Base-by-base conservation (phyloP, 371 early-diverging fungal genomes). In the Sporodiniella umbellata region DNA sequence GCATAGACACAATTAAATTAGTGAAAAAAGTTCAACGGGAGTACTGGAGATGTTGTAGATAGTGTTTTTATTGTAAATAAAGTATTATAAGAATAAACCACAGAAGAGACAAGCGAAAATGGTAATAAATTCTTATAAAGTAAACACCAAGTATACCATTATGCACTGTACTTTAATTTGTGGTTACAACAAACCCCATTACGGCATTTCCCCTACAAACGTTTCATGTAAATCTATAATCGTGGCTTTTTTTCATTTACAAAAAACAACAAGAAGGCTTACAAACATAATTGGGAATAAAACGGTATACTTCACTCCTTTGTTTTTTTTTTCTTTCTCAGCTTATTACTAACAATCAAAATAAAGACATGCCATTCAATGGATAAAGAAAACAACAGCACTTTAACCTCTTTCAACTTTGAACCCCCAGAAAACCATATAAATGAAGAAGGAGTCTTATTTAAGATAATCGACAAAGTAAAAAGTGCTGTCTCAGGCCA, bases 401-500 rank as follows among this genome's bases (percentile, higher is more conserved):
- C 60, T 10, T 53, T 79, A 28, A 78, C 75, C 8, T 71, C 65
- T 40, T 80, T 80, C 42, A 59, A 72, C 33, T 63, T 80, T 33
- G 61, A 75, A 47, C 31, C 63, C 48, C 46, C 67, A 45, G 57
- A 70, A 26, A 54, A 74, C 44, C 53, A 56, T 11, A 70, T 67
- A 45, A 74, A 73, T n/a, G 74, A 69, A 22, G 62, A 62, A 31
- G 66, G 68, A 26, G 79, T 76, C 4, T 60, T 85, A 18, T 75
- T 81, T 39, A 83, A 82, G 42, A 56, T 85, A 42, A 73, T 82
- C 44, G 76, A 72, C 17, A 73, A 74, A 19, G 80, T 85, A 23
- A 70, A 69, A 21, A 66, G 62, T 42, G 79, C 80, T 0, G 77
- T 75, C 45, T 64, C 68, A 15, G 75, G 69, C 18, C 58, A 55